These are phyloP conservation scores for Phytophthora sp. DNA, from an alignment of 352 stramenopile genomes.

Conservation along the genomic window DNA sequence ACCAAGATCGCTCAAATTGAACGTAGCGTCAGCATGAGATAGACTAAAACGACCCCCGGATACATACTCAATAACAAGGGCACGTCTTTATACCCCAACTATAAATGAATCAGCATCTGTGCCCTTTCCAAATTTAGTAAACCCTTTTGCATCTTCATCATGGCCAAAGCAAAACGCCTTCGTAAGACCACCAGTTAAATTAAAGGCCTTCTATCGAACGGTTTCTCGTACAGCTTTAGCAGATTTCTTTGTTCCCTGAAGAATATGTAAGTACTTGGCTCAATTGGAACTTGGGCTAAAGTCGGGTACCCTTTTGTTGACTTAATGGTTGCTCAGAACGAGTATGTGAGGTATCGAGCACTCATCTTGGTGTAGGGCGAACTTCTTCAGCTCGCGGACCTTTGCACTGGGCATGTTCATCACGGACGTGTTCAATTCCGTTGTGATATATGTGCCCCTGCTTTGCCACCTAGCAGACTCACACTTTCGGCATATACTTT, in stretches of 20 bases:
- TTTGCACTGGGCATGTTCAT: no score
- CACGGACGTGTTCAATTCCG: no score
- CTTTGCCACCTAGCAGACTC: neutral
- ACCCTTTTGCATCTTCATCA: neutral
- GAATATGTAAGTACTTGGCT: neutral
- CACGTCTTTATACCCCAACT: neutral
- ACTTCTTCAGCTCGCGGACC: no score
- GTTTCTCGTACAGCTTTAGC: neutral
- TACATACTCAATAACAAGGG: neutral
- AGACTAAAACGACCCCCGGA: no score
- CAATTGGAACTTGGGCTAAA: slow-evolving; percentile 2
- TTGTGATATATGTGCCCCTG: no score
- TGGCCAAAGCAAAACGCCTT: slow-evolving; percentile 2
- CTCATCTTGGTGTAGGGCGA: no score
- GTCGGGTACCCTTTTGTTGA: neutral
- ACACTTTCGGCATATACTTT: neutral
- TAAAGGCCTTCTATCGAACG: neutral
- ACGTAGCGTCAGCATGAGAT: neutral
- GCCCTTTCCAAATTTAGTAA: neutral
- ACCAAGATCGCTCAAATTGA: neutral
- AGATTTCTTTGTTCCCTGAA: slow-evolving; percentile 1
- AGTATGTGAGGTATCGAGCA: no score
- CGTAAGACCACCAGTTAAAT: neutral
- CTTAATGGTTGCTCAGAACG: no score
- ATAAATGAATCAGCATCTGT: neutral